phyloP scores from a whole-genome alignment of 2,329 filamentous ascomycete species.

The Verticillium isaacii region DNA sequence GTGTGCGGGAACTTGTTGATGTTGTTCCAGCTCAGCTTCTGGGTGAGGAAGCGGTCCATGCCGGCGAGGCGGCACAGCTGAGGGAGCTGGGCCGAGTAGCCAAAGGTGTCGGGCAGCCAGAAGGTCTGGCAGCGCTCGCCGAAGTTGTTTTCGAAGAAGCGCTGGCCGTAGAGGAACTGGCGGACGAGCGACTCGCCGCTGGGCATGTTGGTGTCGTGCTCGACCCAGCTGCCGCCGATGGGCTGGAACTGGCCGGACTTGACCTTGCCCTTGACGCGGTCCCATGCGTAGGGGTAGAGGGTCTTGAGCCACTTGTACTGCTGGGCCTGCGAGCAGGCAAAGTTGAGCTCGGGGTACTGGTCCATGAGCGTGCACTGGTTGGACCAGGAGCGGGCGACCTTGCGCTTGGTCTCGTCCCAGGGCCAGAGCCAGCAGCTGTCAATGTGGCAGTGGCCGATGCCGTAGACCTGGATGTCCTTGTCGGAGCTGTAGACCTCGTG shows the following conservation, averaged over 20 bases:
- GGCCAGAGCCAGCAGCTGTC: slow-evolving; percentile 99
- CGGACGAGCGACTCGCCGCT: slow-evolving; percentile 90
- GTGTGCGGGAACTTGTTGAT: slow-evolving; percentile 99
- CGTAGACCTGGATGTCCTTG: slow-evolving; percentile 73
- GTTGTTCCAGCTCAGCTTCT: slow-evolving; percentile 99
- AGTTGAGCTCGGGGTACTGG: slow-evolving; percentile 87
- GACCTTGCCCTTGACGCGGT: slow-evolving; percentile 87
- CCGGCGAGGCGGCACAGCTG: slow-evolving; percentile 91
- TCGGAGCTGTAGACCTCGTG: slow-evolving; percentile 76
- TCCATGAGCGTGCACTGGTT: slow-evolving; percentile 96
- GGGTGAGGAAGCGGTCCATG: slow-evolving; percentile 95
- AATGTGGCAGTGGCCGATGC: slow-evolving; percentile 95
- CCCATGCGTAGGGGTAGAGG: slow-evolving; percentile 81
- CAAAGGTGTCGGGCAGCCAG: slow-evolving; percentile 97
- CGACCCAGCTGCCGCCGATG: slow-evolving; percentile 97
- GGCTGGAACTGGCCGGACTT: slow-evolving; percentile 89
- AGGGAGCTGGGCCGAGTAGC: slow-evolving; percentile 91
- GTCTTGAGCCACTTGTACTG: slow-evolving; percentile 97
- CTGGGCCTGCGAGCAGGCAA: slow-evolving; percentile 89
- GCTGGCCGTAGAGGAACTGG: slow-evolving; percentile 92
- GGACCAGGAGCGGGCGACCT: slow-evolving; percentile 92
- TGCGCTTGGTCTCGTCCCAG: slow-evolving; percentile 95
- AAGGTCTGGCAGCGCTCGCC: slow-evolving; percentile 86
- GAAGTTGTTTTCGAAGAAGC: slow-evolving; percentile 91
- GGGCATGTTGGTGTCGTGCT: slow-evolving; percentile 97